phyloP scores from a whole-genome alignment of 2,329 filamentous ascomycete species.

The Ophiognomonia clavigignenti-juglandacearum region DNA sequence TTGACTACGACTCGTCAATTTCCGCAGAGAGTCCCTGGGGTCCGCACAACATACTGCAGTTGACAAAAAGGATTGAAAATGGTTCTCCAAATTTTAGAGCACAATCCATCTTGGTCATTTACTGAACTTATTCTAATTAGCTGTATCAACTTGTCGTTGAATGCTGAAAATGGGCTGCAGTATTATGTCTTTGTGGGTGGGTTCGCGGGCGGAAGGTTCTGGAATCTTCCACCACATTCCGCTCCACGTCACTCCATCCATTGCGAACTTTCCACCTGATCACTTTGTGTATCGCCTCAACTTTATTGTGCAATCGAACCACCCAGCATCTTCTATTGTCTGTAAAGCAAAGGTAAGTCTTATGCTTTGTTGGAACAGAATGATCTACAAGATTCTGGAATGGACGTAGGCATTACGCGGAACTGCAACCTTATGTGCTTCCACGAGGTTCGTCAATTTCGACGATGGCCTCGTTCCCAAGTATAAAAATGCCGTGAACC shows the following conservation, averaged over 20 bases:
- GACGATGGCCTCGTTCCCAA: background rate
- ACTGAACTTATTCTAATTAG: too few relatives aligned
- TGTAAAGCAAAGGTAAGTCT: slow-evolving; percentile 2
- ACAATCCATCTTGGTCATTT: too few relatives aligned
- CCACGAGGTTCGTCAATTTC: slow-evolving; percentile 10
- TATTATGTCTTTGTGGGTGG: background rate
- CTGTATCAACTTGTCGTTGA: too few relatives aligned
- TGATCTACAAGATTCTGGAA: slow-evolving; percentile 5
- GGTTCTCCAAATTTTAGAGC: too few relatives aligned
- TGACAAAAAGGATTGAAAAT: too few relatives aligned
- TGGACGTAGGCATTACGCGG: slow-evolving; percentile 12
- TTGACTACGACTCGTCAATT: too few relatives aligned
- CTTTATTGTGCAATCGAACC: background rate
- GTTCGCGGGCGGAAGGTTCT: background rate
- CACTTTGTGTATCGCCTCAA: too few relatives aligned
- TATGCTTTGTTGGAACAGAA: slow-evolving; percentile 16
- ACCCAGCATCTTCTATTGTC: slow-evolving; percentile 4
- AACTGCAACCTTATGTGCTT: slow-evolving; percentile 10
- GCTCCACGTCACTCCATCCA: too few relatives aligned
- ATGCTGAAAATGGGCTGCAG: background rate
- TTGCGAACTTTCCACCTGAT: too few relatives aligned
- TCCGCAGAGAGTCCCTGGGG: too few relatives aligned
- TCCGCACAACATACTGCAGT: too few relatives aligned
- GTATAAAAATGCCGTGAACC: slow-evolving; percentile 12
- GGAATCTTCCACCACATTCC: slow-evolving; percentile 22